Evolutionary conservation across 768 basidiomycete species (phyloP).

Genomic region (Phaeotremella skinneri): DNA sequence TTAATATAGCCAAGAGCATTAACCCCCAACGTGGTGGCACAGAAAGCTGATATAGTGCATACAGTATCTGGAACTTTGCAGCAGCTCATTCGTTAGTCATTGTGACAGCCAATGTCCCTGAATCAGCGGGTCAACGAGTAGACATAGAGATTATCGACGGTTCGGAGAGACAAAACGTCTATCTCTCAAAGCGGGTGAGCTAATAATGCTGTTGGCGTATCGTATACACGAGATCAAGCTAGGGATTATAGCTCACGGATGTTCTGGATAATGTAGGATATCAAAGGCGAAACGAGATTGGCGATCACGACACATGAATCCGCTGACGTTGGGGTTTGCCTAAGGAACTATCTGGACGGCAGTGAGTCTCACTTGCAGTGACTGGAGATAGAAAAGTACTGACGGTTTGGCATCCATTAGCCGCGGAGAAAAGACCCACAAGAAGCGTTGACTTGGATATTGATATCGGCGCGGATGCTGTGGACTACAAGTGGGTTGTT

Average conservation of each 20-base stretch:
- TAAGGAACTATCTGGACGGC: slow-evolving; percentile 73
- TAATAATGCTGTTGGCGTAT: neutral
- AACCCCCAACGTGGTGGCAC: slow-evolving; percentile 19
- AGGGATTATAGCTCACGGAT: neutral
- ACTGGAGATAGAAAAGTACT: neutral
- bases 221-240: neutral
- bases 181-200: slow-evolving; percentile 70
- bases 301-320: slow-evolving; percentile 91
- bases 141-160: slow-evolving; percentile 96
- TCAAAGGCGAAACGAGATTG: slow-evolving; percentile 85
- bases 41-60: slow-evolving; percentile 18
- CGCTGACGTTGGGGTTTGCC: slow-evolving; percentile 93
- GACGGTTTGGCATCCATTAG: neutral
- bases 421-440: slow-evolving; percentile 14
- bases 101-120: slow-evolving; percentile 87
- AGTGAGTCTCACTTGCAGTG: slow-evolving; percentile 58
- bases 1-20: neutral
- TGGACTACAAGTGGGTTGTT: slow-evolving; percentile 88
- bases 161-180: slow-evolving; percentile 76
- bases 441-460: slow-evolving; percentile 88
- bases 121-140: slow-evolving; percentile 66
- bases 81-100: slow-evolving; percentile 85
- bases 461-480: slow-evolving; percentile 96
- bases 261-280: slow-evolving; percentile 54
- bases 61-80: slow-evolving; percentile 94